Percentiles rank a stretch among this genome's conserved stretches.
Evolutionary conservation across 2,329 filamentous ascomycete species (phyloP).

Genomic region (Sclerotinia nivalis): DNA sequence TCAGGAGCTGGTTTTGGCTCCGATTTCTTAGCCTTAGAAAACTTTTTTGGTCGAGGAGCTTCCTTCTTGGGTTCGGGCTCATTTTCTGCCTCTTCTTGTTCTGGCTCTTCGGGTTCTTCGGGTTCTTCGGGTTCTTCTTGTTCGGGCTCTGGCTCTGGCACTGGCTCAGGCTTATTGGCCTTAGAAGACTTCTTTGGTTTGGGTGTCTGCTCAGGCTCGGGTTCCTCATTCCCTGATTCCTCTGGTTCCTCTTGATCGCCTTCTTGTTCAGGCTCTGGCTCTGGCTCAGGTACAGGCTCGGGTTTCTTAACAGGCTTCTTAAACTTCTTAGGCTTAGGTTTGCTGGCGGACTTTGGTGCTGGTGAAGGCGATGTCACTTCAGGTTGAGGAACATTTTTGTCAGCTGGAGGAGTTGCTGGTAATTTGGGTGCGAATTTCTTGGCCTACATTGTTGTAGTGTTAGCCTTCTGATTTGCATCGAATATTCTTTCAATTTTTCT

Average conservation of each 20-base stretch:
- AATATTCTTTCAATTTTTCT: constrained; percentile 21
- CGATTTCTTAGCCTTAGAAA: not conserved
- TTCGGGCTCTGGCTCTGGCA: not conserved
- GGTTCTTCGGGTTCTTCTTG: constrained; percentile 29
- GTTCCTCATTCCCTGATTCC: constrained; percentile 55
- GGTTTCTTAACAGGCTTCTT: constrained; percentile 50
- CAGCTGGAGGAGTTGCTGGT: constrained; percentile 25
- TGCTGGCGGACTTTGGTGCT: not conserved
- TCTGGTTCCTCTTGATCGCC: constrained; percentile 44
- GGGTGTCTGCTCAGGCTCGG: constrained; percentile 44
- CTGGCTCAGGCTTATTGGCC: not conserved
- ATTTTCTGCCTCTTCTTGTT: constrained; percentile 46
- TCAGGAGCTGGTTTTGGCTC: not conserved
- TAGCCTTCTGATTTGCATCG: constrained; percentile 22
- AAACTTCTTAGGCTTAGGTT: constrained; percentile 17
- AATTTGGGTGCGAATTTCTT: constrained; percentile 24
- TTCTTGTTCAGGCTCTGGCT: constrained; percentile 44
- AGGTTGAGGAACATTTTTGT: constrained; percentile 16
- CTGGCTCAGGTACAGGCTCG: constrained; percentile 41
- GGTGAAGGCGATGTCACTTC: constrained; percentile 23
- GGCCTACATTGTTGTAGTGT: constrained; percentile 25
- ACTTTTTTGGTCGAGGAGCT: constrained; percentile 3
- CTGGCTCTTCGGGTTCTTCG: constrained; percentile 31
- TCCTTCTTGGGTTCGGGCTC: constrained; percentile 49
- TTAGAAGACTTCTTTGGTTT: constrained; percentile 11